phyloP scores from a whole-genome alignment of 2,329 filamentous ascomycete genomes.

The Elsinoe australis region DNA sequence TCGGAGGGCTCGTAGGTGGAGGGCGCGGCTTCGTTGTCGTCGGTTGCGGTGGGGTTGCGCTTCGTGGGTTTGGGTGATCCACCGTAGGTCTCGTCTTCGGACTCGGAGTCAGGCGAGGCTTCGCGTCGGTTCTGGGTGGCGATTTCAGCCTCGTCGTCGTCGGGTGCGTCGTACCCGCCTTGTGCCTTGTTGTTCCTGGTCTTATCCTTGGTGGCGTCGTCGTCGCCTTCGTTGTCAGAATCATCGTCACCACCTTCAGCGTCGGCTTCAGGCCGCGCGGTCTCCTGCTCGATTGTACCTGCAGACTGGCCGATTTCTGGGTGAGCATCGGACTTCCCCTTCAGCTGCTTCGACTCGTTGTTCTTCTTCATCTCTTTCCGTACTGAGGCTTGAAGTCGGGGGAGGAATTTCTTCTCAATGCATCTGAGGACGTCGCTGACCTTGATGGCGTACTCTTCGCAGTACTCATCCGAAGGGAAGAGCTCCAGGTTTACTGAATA shows the following conservation, averaged over 20 bases:
- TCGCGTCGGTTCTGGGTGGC: constrained; percentile 56
- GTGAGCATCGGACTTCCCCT: constrained; percentile 53
- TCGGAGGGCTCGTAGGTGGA: neutral
- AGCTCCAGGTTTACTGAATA: constrained; percentile 77
- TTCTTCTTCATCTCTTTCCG: constrained; percentile 75
- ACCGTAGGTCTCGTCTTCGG: constrained; percentile 50
- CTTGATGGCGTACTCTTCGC: constrained; percentile 73
- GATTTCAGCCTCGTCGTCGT: constrained; percentile 83
- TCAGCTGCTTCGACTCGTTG: constrained; percentile 49
- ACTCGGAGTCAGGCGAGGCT: constrained; percentile 50
- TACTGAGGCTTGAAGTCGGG: constrained; percentile 60
- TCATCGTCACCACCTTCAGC: constrained; percentile 57
- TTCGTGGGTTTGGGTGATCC: constrained; percentile 35
- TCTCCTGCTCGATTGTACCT: constrained; percentile 48
- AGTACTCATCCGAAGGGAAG: constrained; percentile 79
- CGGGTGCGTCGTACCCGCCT: constrained; percentile 80
- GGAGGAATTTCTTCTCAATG: constrained; percentile 73
- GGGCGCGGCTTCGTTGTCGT: constrained; percentile 26
- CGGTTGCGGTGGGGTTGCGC: constrained; percentile 31
- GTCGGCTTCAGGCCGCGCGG: constrained; percentile 37
- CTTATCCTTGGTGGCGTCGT: constrained; percentile 59
- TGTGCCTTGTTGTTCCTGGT: constrained; percentile 68
- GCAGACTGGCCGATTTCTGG: constrained; percentile 65
- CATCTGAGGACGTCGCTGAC: constrained; percentile 68
- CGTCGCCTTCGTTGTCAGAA: constrained; percentile 51